Percentiles rank a stretch among this genome's conserved stretches.
Evolutionary conservation across 139 green algal genomes (phyloP).

Genomic region (Coelastrella sp.): DNA sequence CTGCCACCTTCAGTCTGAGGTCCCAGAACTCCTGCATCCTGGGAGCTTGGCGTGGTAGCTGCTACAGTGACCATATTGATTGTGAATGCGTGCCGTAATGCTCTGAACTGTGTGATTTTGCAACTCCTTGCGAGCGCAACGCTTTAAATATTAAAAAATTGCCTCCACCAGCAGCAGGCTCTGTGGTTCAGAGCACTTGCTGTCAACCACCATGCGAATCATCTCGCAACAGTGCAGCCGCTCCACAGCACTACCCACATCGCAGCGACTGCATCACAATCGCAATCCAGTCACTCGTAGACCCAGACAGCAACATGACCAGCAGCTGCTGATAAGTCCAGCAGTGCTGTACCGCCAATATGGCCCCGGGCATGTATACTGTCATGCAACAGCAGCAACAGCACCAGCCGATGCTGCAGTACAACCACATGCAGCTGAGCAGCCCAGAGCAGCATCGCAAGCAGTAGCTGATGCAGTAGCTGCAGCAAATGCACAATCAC

Average conservation of each 20-base stretch:
- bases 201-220: not conserved
- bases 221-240: too few relatives aligned
- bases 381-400: not conserved
- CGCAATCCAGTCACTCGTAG: not conserved
- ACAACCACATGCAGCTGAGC: too few relatives aligned
- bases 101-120: too few relatives aligned
- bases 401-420: not conserved
- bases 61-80: too few relatives aligned
- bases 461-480: not conserved
- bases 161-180: not conserved
- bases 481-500: conserved; percentile 60
- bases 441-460: not conserved
- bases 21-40: too few relatives aligned
- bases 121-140: too few relatives aligned
- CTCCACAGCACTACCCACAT: not conserved
- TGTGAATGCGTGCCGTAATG: too few relatives aligned
- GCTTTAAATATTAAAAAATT: too few relatives aligned
- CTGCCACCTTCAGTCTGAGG: too few relatives aligned
- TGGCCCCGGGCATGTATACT: too few relatives aligned
- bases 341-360: not conserved
- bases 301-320: not conserved
- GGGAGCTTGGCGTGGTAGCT: too few relatives aligned
- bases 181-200: not conserved
- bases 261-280: not conserved
- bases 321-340: not conserved